phyloP scores from a whole-genome alignment of 768 basidiomycete species.

The Lactarius hengduanensis region DNA sequence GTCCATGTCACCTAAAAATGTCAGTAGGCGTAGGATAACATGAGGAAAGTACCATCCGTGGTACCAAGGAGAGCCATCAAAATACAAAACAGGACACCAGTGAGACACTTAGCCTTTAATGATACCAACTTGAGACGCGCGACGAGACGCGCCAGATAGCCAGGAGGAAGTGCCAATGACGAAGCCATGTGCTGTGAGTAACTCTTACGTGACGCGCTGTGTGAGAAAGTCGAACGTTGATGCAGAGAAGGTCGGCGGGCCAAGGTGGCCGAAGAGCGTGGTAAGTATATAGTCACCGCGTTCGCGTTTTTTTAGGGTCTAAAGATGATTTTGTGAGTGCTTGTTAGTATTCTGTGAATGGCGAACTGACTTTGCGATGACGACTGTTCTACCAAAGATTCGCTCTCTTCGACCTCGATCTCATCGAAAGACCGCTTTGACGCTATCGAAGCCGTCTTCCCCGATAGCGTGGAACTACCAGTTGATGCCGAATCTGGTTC shows the following conservation, averaged over 20 bases:
- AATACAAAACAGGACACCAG: conserved; percentile 1
- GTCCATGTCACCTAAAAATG: conserved; percentile 14
- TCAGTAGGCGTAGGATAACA: conserved; percentile 16
- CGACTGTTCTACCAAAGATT: conserved; percentile 6
- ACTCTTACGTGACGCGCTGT: background rate
- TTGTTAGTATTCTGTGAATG: background rate
- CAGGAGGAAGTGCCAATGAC: background rate
- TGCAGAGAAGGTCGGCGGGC: background rate
- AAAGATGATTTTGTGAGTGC: conserved; percentile 2
- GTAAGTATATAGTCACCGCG: conserved; percentile 5
- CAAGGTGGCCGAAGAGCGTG: background rate
- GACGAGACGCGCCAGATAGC: background rate
- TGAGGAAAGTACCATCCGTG: conserved; percentile 15
- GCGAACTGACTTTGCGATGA: conserved; percentile 16
- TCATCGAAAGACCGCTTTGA: conserved; percentile 22
- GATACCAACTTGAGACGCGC: conserved; percentile 6
- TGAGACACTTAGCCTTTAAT: conserved; percentile 26
- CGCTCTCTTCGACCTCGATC: conserved; percentile 18
- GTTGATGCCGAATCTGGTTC: conserved; percentile 22
- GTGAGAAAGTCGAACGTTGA: background rate
- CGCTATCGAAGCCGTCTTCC: conserved; percentile 10
- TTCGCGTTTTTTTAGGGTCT: conserved; percentile 25
- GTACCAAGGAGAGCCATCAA: conserved; percentile 4
- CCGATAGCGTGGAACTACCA: conserved; percentile 23
- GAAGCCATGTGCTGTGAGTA: conserved; percentile 1